These are phyloP conservation scores for Sphagnum magellanicum DNA, from an alignment of 228 moss, liverwort and hornwort genomes.

Conservation along the genomic window DNA sequence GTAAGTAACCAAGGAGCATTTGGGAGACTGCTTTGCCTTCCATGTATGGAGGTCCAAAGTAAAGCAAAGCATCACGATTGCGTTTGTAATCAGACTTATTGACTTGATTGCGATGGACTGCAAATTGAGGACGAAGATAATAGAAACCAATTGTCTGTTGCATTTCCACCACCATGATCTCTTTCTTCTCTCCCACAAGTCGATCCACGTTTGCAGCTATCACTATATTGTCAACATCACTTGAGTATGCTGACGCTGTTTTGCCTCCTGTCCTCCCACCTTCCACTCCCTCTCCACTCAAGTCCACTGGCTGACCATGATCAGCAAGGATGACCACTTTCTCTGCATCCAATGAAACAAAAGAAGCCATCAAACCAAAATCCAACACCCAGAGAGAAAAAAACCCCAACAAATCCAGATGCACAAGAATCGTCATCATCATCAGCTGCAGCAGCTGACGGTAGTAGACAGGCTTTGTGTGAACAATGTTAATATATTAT, in stretches of 20 bases:
- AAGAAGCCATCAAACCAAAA: too few relatives aligned
- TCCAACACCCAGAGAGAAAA: too few relatives aligned
- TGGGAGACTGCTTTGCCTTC: constrained; percentile 35
- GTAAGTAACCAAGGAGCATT: constrained; percentile 36
- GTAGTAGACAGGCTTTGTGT: too few relatives aligned
- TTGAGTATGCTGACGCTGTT: constrained; percentile 30
- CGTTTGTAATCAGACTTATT: constrained; percentile 11
- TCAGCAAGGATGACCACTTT: constrained; percentile 34
- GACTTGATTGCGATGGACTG: constrained; percentile 20
- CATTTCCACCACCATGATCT: constrained; percentile 39
- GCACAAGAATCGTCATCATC: too few relatives aligned
- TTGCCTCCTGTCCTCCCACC: constrained; percentile 5
- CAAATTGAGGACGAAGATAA: constrained; percentile 43
- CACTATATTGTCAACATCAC: constrained; percentile 46
- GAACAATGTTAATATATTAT: too few relatives aligned
- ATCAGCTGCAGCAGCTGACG: too few relatives aligned
- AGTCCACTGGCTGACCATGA: constrained; percentile 27
- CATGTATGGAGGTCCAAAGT: constrained; percentile 45
- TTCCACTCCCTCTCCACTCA: constrained; percentile 6
- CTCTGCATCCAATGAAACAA: constrained; percentile 11
- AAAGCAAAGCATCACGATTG: constrained; percentile 30
- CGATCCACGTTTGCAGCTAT: constrained; percentile 40
- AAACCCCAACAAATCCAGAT: too few relatives aligned
- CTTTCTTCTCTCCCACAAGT: constrained; percentile 16
- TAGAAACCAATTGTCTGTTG: constrained; percentile 27